Evolutionary conservation across 768 basidiomycete species (phyloP), one percentile per base, ranked within the genome.

Genomic region (Suillus lakei): DNA sequence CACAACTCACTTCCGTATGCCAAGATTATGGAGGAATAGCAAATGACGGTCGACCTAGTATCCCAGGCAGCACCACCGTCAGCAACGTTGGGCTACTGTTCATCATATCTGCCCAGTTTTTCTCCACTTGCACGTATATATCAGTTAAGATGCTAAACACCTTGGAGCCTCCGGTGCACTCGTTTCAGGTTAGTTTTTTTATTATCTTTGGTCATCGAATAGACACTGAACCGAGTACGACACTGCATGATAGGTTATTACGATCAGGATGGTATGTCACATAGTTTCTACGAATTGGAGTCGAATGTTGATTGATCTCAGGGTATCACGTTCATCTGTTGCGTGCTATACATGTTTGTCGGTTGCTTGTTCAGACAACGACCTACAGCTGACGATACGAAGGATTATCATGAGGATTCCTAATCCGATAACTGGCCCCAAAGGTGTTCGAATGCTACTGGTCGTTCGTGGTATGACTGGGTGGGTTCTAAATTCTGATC

Each of bases 371-470:
- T 46, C 7, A 28, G 66, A 48, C 26, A 15, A 8, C 38, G 38
- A 50, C 10, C 13, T 50, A 50, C 5, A 5, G 26, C 26, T 50
- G 64, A 30, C 26, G 6, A n/a, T 15, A 34, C 48, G 12, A 69
- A 82, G 79, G 82, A 73, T 67, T 68, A 78, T 75, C 28, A 77
- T 71, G 54, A 78, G 77, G 30, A 78, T 87, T 4, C 81, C 80
- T 4, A 78, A 93, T 70, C 91, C 91, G 0, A 74, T 88, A 34
- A 69, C 88, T 0, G 92, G 92, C 1, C 93, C 92, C 0, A 87
- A 87, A 50, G 90, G 83, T 3, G 85, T 94, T 8, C 82, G 92
- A 44, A 63, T 78, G 6, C 75, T 91, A 9, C 79, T 93, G 4
- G 75, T 83, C 1, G 72, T 82, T 13, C 80, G 92, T 66, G 91